Conservation (phyloP, 1,284 basidiomycete genomes). For the Tylopilus sp. region DNA sequence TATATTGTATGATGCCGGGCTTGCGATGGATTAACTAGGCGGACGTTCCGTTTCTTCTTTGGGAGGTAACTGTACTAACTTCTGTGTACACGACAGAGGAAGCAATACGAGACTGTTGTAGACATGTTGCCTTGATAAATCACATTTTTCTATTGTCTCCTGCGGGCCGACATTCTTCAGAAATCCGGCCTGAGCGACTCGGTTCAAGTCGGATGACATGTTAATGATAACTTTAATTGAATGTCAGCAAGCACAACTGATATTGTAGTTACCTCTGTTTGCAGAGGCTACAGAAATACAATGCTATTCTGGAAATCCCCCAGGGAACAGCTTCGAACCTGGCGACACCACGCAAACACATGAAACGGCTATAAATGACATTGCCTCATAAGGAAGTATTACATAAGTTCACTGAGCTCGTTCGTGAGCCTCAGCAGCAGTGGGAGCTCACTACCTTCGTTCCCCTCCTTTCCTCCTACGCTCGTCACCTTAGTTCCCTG, state of each 20-base stretch:
- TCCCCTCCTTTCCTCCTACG: constrained; percentile 10
- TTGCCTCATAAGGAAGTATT: constrained; percentile 9
- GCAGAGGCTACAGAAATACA: too few species aligned
- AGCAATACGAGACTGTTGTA: constrained; percentile 11
- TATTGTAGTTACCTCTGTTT: too few species aligned
- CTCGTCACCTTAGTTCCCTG: constrained; percentile 1
- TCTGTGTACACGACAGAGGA: constrained; percentile 2
- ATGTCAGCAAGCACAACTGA: too few species aligned
- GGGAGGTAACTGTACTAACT: constrained; percentile 7
- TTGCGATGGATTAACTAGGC: constrained; percentile 7
- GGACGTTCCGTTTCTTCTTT: constrained; percentile 4
- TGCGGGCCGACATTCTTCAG: neutral
- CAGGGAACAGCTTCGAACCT: too few species aligned
- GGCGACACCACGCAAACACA: neutral
- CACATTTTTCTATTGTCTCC: neutral
- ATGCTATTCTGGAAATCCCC: too few species aligned
- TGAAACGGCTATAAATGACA: neutral
- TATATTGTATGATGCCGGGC: constrained; percentile 17
- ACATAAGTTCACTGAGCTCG: constrained; percentile 13
- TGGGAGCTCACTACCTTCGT: neutral
- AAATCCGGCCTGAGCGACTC: too few species aligned
- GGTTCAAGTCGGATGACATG: too few species aligned
- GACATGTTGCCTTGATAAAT: constrained; percentile 14
- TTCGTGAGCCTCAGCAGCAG: too few species aligned
- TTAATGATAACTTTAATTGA: too few species aligned